Evolutionary conservation across 768 basidiomycete species (phyloP), one percentile per base, ranked within the genome.

Genomic region (Auriscalpium vulgare): DNA sequence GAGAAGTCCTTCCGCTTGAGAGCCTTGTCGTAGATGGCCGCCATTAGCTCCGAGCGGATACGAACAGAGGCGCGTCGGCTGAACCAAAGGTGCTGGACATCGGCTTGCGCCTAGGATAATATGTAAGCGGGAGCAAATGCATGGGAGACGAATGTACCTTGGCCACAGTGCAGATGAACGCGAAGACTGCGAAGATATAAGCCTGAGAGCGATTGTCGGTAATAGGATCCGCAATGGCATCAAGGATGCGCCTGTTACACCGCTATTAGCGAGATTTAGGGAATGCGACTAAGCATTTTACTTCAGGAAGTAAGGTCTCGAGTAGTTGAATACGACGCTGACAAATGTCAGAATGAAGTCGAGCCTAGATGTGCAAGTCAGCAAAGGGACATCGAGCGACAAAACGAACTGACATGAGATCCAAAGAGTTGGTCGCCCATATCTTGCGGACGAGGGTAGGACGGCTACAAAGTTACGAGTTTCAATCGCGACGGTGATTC

Each of bases 21-120:
- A 1, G 91, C 81, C 67, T 97, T 97, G 68, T 92, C 88, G 64
- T 94, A 95, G 52, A 95, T 89, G 2, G 84, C 71, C 0, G 88
- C 84, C 84, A 91, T 93, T n/a, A 95, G 78, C 70, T 89, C 88
- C 11, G 79, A 78, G 8, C 88, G 83, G 4, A 91, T 82, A 21
- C 88, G 77, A 1, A 85, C 86, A 0, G 76, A 67, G 1, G 83
- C 89, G n/a, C 91, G 82, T 47, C 93, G 81, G 19, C 86, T 84
- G 54, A 79, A 83, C 88, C 89, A 93, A 13, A 91, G 74, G 66
- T 89, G 88, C 56, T 87, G 84, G 3, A 85, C 71, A 61, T 91
- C 87, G 2, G 83, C 74, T 70, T 88, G 53, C 50, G 49, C 50
- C 50, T 57, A 53, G 43, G 19, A 14, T 8, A 34, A 40, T 1